Conservation (phyloP, 1,139 yeast species). For the Zygosaccharomyces sapae region DNA sequence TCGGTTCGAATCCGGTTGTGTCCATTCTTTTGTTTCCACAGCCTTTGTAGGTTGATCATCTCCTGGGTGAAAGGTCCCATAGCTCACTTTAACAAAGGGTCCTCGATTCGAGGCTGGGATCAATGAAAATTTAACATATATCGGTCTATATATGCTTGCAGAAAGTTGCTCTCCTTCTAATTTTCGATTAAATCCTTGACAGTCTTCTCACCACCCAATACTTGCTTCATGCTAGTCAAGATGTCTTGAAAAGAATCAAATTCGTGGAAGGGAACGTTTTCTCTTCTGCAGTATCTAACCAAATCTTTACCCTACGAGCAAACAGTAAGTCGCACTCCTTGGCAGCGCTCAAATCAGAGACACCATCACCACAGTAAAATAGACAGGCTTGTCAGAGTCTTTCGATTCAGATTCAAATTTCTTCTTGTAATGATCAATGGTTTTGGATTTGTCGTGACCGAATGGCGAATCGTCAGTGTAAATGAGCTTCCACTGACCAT, state of each 20-base stretch:
- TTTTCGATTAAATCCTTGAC: slow-evolving; percentile 42
- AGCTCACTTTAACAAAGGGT: too few relatives aligned
- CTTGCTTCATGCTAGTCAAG: slow-evolving; percentile 48
- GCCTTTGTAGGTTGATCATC: too few relatives aligned
- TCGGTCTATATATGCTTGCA: too few relatives aligned
- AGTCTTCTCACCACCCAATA: slow-evolving; percentile 44
- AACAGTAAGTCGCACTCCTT: slow-evolving; percentile 88
- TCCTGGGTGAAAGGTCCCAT: too few relatives aligned
- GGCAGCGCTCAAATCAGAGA: slow-evolving; percentile 91
- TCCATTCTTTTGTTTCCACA: slow-evolving; percentile 18
- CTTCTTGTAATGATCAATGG: slow-evolving; percentile 62
- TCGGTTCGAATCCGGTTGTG: slow-evolving; percentile 38
- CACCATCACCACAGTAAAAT: slow-evolving; percentile 98
- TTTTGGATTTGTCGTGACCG: slow-evolving; percentile 91
- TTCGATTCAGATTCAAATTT: slow-evolving; percentile 42
- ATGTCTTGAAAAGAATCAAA: slow-evolving; percentile 76
- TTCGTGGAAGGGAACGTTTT: slow-evolving; percentile 78
- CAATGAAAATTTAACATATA: too few relatives aligned
- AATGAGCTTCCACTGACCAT: slow-evolving; percentile 72
- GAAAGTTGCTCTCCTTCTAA: slow-evolving; percentile 8
- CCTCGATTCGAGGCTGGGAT: too few relatives aligned
- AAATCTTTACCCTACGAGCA: slow-evolving; percentile 88
- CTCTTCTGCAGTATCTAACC: slow-evolving; percentile 74
- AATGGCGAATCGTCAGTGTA: slow-evolving; percentile 81
- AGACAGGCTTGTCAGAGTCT: slow-evolving; percentile 44